These are phyloP conservation scores for Gossypioides kirkii DNA, from an alignment of 345 rosid species.

Conservation along the genomic window DNA sequence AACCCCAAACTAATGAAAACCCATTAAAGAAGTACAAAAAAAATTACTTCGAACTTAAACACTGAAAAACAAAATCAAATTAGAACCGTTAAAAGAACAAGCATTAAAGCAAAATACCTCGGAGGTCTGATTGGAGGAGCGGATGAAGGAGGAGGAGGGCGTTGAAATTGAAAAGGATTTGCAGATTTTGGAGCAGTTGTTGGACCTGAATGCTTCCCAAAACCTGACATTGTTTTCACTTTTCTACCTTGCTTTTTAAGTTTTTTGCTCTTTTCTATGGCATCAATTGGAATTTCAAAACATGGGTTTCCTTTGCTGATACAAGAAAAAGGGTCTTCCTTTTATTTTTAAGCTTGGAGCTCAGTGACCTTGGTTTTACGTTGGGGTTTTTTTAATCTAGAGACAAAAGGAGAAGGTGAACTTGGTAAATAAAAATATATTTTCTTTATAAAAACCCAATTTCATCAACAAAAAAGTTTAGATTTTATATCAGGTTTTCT, in stretches of 20 bases:
- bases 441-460: neutral
- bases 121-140: slow-evolving; percentile 15
- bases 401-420: neutral
- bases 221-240: slow-evolving; percentile 33
- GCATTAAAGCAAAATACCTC: slow-evolving; percentile 21
- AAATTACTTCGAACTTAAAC: neutral
- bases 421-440: no score
- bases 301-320: neutral
- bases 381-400: neutral
- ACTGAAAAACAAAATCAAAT: neutral
- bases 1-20: neutral
- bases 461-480: neutral
- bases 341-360: neutral
- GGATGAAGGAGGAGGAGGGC: slow-evolving; percentile 24
- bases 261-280: neutral
- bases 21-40: neutral
- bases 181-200: slow-evolving; percentile 13
- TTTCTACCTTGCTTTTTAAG: neutral
- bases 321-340: neutral
- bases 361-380: neutral
- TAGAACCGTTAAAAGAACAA: neutral
- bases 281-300: neutral
- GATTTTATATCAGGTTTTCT: neutral
- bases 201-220: slow-evolving; percentile 50
- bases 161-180: slow-evolving; percentile 23